Percentiles rank a stretch among this genome's conserved stretches.
These are phyloP conservation scores for Lyophyllum shimeji DNA, from an alignment of 768 basidiomycete genomes.

Conservation along the genomic window DNA sequence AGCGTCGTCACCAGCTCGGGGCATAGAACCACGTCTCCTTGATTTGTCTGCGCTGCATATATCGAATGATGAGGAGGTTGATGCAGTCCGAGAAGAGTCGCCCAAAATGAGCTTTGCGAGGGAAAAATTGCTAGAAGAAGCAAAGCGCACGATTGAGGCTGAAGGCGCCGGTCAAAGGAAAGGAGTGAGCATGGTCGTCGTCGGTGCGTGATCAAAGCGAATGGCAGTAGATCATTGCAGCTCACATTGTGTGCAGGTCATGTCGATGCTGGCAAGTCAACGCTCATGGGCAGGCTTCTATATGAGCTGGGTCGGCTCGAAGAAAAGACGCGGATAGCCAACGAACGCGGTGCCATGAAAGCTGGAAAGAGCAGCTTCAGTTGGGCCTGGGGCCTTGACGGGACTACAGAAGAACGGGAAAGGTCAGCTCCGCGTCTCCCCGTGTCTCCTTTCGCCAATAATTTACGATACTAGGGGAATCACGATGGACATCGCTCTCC, in stretches of 20 bases:
- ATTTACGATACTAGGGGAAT: constrained; percentile 65
- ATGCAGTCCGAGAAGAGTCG: constrained; percentile 44
- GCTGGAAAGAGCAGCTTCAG: constrained; percentile 94
- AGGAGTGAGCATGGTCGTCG: constrained; percentile 83
- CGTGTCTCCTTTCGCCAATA: background rate
- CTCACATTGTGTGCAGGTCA: constrained; percentile 60
- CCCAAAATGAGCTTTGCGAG: constrained; percentile 69
- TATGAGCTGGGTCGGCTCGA: constrained; percentile 90
- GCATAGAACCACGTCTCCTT: constrained; percentile 56
- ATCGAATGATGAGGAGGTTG: constrained; percentile 41
- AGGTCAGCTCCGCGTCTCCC: constrained; percentile 49
- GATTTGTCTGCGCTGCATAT: constrained; percentile 80
- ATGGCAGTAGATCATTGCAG: background rate
- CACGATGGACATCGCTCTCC: constrained; percentile 95
- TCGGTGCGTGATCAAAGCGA: constrained; percentile 55
- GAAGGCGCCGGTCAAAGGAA: constrained; percentile 57
- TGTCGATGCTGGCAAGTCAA: constrained; percentile 98
- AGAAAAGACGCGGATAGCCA: constrained; percentile 80
- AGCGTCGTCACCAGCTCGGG: constrained; percentile 40
- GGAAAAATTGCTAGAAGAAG: constrained; percentile 86
- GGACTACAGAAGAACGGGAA: constrained; percentile 88
- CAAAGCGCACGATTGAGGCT: constrained; percentile 47
- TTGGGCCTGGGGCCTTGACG: constrained; percentile 98
- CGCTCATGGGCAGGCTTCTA: constrained; percentile 90
- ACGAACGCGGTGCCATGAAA: constrained; percentile 87